Base-by-base conservation (phyloP, 345 rosid species). In the Mangifera indica region DNA sequence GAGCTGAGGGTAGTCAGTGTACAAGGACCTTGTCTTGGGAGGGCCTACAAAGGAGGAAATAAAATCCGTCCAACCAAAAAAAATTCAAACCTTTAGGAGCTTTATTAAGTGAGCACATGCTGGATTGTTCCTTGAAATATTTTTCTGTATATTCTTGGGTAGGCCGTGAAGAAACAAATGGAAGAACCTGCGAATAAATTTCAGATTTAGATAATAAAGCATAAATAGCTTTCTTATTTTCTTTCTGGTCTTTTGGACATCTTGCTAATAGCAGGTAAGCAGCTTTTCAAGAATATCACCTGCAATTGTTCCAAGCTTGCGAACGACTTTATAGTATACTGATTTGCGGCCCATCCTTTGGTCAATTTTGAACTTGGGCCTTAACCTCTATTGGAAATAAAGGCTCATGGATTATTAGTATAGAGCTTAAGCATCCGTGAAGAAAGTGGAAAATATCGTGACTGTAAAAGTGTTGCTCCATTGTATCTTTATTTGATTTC, bases 321-420 rank as follows among this genome's bases (percentile, higher is more conserved):
- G 24, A 53, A 11, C 55, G 26, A 56, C 14, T 24, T 20, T 21
- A 49, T 26, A 49, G 7, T 37, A 22, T 59, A 61, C 44, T 53
- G 11, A 51, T 44, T 56, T 58, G 17, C 49, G 14, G 60, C 42
- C 26, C 37, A 46, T 6, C 48, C n/a, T 66, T 58, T 67, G 8
- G 9, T 64, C 20, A 58, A 10, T 48, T 24, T 45, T 56, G 61
- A 56, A 37, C 34, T 18, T 65, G 69, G 61, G 61, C 13, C 45
- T 54, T 46, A 73, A 64, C 48, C 22, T 34, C 60, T 21, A 22
- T 52, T 72, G 59, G 60, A 53, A 34, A 66, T 46, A 74, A 14
- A 52, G 21, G 40, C 45, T 49, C 24, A 18, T 45, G 45, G 29
- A 13, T 60, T 60, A 34, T 10, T 9, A 40, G 12, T 17, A 44